Base-by-base conservation (phyloP, 2,329 filamentous ascomycete species). In the Ascosphaera pollenicola region DNA sequence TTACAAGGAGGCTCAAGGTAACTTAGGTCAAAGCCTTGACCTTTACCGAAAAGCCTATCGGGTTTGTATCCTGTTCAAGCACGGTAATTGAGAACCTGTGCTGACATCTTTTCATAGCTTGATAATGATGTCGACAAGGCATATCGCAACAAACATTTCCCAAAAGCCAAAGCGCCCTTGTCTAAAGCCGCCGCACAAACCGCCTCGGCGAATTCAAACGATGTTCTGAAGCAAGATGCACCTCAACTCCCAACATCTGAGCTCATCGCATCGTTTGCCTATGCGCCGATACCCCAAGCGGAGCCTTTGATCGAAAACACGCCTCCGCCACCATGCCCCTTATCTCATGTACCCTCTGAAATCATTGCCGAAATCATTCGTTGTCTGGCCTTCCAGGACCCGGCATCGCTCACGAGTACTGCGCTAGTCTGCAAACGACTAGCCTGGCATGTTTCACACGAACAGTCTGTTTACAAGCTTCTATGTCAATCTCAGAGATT, bases 131-230 rank as follows among this genome's bases (percentile, higher is more conserved):
- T 98, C 39, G 84, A 98, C 55, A 73, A 81, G 49, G 67, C 70
- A 41, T 98, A 94, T 62, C 80, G 81, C 50, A 78, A 82, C 51
- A 95, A 95, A 60, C 76, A 95, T 59, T 94, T 89, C 51, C 78
- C 71, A 31, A 68, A 70, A 8, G 59, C 63, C 45, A 59, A 66
- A 44, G 75, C 8, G n/a, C n/a, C n/a, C 13, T 5, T 13, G 13
- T 63, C 66, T 8, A 45, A 69, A 2, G 51, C 54, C 6, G 66
- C 68, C 17, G 63, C 69, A 2, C 61, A 68, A 0, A 65, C 66
- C 42, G 60, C 67, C 39, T 13, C 32, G 32, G 32, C 32, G 13
- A 35, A 18, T 13, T 64, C 66, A 49, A 65, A 74, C 47, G 64
- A 68, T 51, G 68, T 73, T 53, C 58, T 69, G 51, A 63, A 70